Evolutionary conservation across 805 yeast species (phyloP), one percentile per base, ranked within the genome.

Genomic region (Blastobotrys peoriensis): DNA sequence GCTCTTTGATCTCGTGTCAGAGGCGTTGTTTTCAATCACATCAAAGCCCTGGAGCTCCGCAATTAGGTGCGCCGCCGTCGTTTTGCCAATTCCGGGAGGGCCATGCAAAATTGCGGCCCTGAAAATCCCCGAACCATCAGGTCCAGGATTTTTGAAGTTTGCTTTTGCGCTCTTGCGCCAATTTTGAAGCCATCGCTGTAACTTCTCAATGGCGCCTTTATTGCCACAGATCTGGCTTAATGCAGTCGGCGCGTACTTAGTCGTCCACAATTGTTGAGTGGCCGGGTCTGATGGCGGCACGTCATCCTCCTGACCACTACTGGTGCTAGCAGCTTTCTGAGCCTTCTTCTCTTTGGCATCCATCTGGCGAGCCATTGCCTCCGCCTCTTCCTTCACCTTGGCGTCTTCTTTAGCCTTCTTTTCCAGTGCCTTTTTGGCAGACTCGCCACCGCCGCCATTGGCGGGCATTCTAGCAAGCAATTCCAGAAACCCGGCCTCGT

Each of bases 1-100:
- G 27, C 79, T 74, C 62, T 91, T 89, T 9, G 95, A 84, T 55
- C 99, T 71, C 5, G 91, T 93, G 58, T 81, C 89, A 60, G 86
- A 78, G 4, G 98, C 96, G 65, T 93, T 93, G 50, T 88, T 74
- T 59, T 93, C 98, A 57, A 84, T 75, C 0, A 85, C 76, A 41
- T 81, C 80, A 61, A 79, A 93, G 0, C 95, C 95, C 43, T 81
- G 74, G 46, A 83, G 86, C 42, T 75, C 72, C 5, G 95, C 93
- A 23, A 88, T 75, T 4, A 87, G 73, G 59, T 93, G 98, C 0
- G 94, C 89, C 1, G 91, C 81, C 0, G 94, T 79, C 0, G 98
- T 91, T 58, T 91, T 91, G 21, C 98, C 98, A 33, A 87, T 77
- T 1, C 98, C 98, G 0, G 96, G 89, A 1, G 96, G 94, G 57